Conservation (phyloP, 2,329 filamentous ascomycete genomes). For the Epichloe uncinata region DNA sequence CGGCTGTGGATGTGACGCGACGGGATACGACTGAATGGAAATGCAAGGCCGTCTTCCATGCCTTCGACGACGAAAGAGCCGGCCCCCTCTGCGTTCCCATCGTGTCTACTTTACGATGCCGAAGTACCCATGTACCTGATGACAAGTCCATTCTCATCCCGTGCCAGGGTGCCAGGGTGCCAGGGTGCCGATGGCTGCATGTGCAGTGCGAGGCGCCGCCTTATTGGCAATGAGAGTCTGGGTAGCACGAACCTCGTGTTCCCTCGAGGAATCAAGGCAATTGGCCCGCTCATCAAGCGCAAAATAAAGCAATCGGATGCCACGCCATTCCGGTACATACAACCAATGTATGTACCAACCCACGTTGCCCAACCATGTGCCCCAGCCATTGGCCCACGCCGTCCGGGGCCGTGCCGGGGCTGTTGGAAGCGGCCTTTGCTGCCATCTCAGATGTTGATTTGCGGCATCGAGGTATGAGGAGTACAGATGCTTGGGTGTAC, state of each 20-base stretch:
- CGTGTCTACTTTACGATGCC: no score
- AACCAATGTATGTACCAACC: no score
- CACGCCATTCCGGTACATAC: no score
- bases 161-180: neutral
- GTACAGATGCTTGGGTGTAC: neutral
- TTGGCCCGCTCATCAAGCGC: neutral
- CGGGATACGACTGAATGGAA: no score
- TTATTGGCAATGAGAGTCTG: constrained; percentile 5
- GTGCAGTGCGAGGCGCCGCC: constrained; percentile 3
- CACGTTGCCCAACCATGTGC: constrained; percentile 23
- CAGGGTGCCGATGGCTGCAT: neutral
- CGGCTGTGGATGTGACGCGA: no score
- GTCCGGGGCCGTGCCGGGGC: constrained; percentile 1
- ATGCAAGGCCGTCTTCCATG: no score
- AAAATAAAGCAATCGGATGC: no score
- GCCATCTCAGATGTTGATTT: neutral
- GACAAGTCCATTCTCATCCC: neutral
- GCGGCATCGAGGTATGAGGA: neutral
- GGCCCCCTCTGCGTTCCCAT: no score
- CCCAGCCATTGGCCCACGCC: constrained; percentile 27
- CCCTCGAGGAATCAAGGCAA: neutral
- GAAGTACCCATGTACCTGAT: no score
- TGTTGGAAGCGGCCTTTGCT: neutral
- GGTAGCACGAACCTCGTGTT: neutral
- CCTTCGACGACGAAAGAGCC: no score